Evolutionary conservation across 768 basidiomycete genomes (phyloP), one percentile per base, ranked within the genome.

Genomic region (Dacryopinax primogenitus): DNA sequence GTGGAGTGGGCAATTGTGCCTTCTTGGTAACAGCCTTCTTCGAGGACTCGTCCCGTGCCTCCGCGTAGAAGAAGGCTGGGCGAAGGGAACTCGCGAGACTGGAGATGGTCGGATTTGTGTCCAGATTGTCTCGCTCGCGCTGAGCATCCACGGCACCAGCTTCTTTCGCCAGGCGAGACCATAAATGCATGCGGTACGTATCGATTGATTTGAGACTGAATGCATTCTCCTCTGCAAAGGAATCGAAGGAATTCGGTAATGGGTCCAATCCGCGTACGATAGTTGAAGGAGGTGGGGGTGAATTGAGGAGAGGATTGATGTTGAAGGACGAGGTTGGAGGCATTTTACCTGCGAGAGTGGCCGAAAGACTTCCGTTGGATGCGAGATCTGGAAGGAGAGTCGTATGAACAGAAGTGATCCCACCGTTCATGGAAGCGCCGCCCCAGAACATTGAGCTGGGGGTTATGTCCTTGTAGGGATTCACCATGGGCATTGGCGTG

Each of bases 201-300:
- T 94, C 92, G 69, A 94, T 77, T 1, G 82, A 84, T 79, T 91
- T 92, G 79, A 94, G 83, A 1, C 88, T 92, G 75, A 93, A 93
- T 13, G 86, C 85, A 68, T 90, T 91, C 68, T 79, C 73, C 69
- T 93, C 91, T 26, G 86, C 79, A 75, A 90, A 93, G 16, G 84
- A 79, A 65, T 92, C 88, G 74, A 92, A 90, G 0, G 82, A 80
- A 39, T 75, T 77, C 45, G 74, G 65, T 67, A 69, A 65, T 66
- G 66, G 73, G 15, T 71, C 74, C 67, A 71, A 73, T 67, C 77
- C 75, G 47, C 76, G 74, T 2, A 75, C 37, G 18, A 66, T 72
- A 65, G 71, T 58, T 32, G 70, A 66, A 3, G 34, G 41, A 16
- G 69, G 47, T 11, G 64, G 33, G 16, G 67, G 64, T 15, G 65